A percentile compares a stretch with the other conserved stretches of the same genome.
phyloP scores from a whole-genome alignment of 305 asterid species.

The Rubia occidens region DNA sequence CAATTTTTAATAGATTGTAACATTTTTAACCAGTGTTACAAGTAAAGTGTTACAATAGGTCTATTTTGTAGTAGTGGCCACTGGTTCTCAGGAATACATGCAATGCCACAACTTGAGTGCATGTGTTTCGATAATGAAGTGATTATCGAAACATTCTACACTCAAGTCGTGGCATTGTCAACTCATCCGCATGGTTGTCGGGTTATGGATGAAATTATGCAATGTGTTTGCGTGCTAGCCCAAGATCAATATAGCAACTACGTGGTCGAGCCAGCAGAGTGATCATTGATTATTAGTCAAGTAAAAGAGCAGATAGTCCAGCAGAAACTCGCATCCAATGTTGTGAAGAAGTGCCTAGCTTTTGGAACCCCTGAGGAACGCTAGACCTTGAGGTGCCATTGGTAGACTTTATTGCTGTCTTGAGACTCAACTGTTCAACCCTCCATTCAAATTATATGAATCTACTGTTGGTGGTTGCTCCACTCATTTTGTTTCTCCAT shows the following conservation, averaged over 20 bases:
- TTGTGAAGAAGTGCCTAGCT: constrained; percentile 60
- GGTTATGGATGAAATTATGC: constrained; percentile 62
- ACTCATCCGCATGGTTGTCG: constrained; percentile 85
- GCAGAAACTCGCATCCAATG: constrained; percentile 66
- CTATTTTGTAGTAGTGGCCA: no score
- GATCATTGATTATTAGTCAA: constrained; percentile 41
- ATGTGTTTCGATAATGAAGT: no score
- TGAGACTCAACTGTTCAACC: no score
- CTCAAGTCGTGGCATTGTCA: constrained; percentile 61
- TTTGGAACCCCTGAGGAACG: constrained; percentile 58
- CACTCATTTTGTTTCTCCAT: no score
- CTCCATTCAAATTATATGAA: no score
- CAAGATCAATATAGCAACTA: constrained; percentile 77
- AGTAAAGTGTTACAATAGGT: no score
- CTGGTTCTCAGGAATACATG: no score
- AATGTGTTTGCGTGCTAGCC: constrained; percentile 53
- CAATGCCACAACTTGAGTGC: no score
- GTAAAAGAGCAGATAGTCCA: constrained; percentile 55
- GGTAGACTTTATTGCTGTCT: no score
- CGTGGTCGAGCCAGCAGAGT: constrained; percentile 62
- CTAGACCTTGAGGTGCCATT: constrained; percentile 21
- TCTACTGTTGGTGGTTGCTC: no score
- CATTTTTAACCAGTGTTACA: no score
- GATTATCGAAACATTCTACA: constrained; percentile 45
- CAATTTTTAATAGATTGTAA: no score